Conservation (phyloP, 768 basidiomycete species). For the Hypsizygus marmoreus region DNA sequence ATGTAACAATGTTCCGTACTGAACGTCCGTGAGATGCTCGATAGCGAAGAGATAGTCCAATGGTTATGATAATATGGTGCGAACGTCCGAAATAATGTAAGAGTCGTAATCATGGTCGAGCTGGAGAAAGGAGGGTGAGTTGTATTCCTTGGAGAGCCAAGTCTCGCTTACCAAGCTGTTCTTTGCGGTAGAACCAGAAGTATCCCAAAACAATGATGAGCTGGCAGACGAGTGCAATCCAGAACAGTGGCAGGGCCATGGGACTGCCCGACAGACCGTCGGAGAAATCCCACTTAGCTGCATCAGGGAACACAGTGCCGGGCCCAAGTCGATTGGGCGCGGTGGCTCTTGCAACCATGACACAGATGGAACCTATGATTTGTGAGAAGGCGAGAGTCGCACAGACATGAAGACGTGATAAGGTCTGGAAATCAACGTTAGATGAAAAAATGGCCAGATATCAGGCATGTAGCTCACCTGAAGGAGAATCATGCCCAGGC, state of each 20-base stretch:
- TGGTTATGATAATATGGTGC: constrained; percentile 6
- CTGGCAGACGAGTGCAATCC: constrained; percentile 81
- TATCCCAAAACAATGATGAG: constrained; percentile 87
- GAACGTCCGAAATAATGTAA: constrained; percentile 13
- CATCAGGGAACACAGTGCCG: constrained; percentile 87
- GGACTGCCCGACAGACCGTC: constrained; percentile 75
- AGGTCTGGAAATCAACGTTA: constrained; percentile 49
- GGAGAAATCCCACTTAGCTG: constrained; percentile 86
- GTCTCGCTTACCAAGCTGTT: constrained; percentile 74
- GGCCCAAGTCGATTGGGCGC: constrained; percentile 91
- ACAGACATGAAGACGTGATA: constrained; percentile 92
- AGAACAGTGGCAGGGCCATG: constrained; percentile 83
- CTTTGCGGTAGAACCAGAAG: constrained; percentile 97
- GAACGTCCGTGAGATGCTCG: constrained; percentile 13
- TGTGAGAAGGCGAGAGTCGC: constrained; percentile 91
- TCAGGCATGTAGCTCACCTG: constrained; percentile 49
- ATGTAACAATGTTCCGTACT: constrained; percentile 4
- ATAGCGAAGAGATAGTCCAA: constrained; percentile 12
- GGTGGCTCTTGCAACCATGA: constrained; percentile 91
- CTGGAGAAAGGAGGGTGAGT: constrained; percentile 19
- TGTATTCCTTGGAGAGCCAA: background rate
- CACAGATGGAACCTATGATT: constrained; percentile 85
- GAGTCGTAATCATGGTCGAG: constrained; percentile 37
- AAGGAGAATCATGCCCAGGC: constrained; percentile 87
- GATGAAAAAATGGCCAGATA: constrained; percentile 19